phyloP scores from a whole-genome alignment of 2,329 filamentous ascomycete species.

The Botrytis sinoallii region DNA sequence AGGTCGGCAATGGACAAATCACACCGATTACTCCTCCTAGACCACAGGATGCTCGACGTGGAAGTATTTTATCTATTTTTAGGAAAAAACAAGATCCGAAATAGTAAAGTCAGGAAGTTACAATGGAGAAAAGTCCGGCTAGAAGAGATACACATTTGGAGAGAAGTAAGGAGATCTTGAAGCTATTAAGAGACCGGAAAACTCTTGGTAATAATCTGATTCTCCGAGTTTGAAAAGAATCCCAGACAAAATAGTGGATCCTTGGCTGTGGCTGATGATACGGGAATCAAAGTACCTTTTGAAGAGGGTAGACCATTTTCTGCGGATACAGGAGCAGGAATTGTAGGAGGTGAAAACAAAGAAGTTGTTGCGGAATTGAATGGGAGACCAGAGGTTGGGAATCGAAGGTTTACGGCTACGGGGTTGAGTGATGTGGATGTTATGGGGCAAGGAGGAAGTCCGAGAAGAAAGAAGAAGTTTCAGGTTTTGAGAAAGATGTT shows the following conservation, averaged over 20 bases:
- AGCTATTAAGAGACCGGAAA: slow-evolving; percentile 9
- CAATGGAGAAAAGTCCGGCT: slow-evolving; percentile 57
- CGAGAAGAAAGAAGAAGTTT: slow-evolving; percentile 64
- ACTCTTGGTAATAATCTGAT: neutral
- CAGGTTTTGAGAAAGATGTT: slow-evolving; percentile 64
- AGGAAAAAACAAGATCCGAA: slow-evolving; percentile 56
- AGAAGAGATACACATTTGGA: slow-evolving; percentile 62
- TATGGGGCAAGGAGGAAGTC: slow-evolving; percentile 15
- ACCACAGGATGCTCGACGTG: slow-evolving; percentile 42
- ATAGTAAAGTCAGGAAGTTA: slow-evolving; percentile 53
- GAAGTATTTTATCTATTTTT: slow-evolving; percentile 58
- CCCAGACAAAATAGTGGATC: slow-evolving; percentile 41
- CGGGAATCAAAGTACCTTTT: slow-evolving; percentile 27
- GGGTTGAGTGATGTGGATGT: slow-evolving; percentile 29
- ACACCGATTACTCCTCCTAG: slow-evolving; percentile 22
- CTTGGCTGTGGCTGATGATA: slow-evolving; percentile 47
- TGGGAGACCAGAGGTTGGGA: slow-evolving; percentile 27
- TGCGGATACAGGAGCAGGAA: slow-evolving; percentile 17
- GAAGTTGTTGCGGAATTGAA: slow-evolving; percentile 19
- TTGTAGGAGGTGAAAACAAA: slow-evolving; percentile 21
- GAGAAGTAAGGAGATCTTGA: slow-evolving; percentile 51
- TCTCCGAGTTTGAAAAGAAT: slow-evolving; percentile 47
- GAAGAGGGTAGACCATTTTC: slow-evolving; percentile 36
- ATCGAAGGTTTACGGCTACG: slow-evolving; percentile 32
- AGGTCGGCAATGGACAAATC: slow-evolving; percentile 15